Evolutionary conservation across 2,329 filamentous ascomycete genomes (phyloP).

Genomic region (Colletotrichum tropicale): DNA sequence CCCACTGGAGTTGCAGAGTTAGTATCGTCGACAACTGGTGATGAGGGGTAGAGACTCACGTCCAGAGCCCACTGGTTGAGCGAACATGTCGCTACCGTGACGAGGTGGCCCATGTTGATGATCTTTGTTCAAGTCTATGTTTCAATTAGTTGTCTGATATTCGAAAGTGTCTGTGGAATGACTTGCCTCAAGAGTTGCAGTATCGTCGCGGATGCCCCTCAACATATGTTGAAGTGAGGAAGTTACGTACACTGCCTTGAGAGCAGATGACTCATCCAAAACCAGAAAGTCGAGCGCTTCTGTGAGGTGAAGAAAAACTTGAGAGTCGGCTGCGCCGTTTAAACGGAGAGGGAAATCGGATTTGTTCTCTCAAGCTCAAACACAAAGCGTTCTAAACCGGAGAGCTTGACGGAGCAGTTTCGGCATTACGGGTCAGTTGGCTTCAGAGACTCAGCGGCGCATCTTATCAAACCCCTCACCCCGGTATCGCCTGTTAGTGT

Average conservation of each 20-base stretch:
- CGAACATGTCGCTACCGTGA: slow-evolving; percentile 40
- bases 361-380: not conserved
- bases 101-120: slow-evolving; percentile 21
- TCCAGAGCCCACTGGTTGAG: slow-evolving; percentile 54
- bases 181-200: not conserved
- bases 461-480: not conserved
- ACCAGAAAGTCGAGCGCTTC: not conserved
- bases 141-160: not conserved
- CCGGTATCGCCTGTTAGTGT: not conserved
- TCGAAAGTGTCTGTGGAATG: not conserved
- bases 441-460: not conserved
- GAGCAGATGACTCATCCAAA: slow-evolving; percentile 7
- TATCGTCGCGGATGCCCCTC: not conserved
- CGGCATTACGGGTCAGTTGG: not conserved
- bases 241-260: not conserved
- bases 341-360: not conserved
- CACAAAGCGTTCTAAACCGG: not conserved
- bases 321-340: not conserved
- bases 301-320: not conserved
- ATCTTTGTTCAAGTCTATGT: not conserved
- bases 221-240: not conserved
- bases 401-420: slow-evolving; percentile 1
- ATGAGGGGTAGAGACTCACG: slow-evolving; percentile 5
- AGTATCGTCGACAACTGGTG: not conserved
- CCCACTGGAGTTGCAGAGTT: slow-evolving; percentile 23